phyloP scores from a whole-genome alignment of 2,329 filamentous ascomycete species.

The Aspergillus latus region DNA sequence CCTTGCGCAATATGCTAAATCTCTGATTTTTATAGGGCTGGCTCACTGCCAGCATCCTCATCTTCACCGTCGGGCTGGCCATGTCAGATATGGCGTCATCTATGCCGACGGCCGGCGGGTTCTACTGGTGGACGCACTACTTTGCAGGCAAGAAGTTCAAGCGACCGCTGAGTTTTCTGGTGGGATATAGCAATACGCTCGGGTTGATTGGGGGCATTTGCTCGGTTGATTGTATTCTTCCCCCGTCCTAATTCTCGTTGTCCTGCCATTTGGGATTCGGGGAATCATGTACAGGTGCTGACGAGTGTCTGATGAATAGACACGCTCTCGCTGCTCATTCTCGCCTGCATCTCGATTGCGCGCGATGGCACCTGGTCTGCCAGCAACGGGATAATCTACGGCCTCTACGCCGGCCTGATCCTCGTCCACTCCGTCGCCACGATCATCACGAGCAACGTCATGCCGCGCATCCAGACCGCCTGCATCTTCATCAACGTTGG shows the following conservation, averaged over 20 bases:
- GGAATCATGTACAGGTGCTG: too few species aligned
- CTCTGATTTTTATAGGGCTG: conserved; percentile 43
- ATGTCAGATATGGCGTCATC: conserved; percentile 57
- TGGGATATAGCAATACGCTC: conserved; percentile 62
- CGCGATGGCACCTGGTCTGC: conserved; percentile 58
- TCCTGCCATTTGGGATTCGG: too few species aligned
- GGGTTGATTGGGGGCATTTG: conserved; percentile 62
- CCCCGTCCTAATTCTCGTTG: not conserved
- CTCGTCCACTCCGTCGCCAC: conserved; percentile 56
- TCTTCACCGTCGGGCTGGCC: conserved; percentile 60
- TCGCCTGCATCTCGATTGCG: conserved; percentile 59
- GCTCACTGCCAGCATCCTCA: conserved; percentile 59
- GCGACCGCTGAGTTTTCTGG: conserved; percentile 60
- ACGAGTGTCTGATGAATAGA: conserved; percentile 15
- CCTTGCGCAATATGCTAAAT: not conserved
- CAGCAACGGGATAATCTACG: conserved; percentile 58
- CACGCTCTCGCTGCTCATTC: conserved; percentile 35
- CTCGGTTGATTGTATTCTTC: conserved; percentile 55
- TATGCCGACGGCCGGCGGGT: conserved; percentile 60
- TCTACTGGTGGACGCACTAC: conserved; percentile 63
- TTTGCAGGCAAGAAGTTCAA: conserved; percentile 56
- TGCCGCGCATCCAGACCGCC: conserved; percentile 59
- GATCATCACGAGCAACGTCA: conserved; percentile 54
- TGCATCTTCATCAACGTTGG: conserved; percentile 58
- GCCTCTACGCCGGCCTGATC: conserved; percentile 56